phyloP scores from a whole-genome alignment of 208 protist species.

The Trypanosoma platydactyli region DNA sequence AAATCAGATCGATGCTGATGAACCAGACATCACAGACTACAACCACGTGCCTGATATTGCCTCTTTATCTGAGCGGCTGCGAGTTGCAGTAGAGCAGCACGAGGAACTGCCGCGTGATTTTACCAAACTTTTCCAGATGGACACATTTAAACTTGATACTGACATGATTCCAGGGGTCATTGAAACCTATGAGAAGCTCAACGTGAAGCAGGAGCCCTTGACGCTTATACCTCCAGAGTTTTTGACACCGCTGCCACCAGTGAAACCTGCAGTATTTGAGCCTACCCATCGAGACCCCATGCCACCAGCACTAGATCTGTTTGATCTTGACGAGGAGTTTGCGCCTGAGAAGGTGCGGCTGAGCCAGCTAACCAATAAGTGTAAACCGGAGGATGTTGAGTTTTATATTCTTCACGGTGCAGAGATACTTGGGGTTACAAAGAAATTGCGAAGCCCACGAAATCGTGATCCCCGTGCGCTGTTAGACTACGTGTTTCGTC shows the following conservation, averaged over 20 bases:
- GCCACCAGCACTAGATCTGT: conserved; percentile 94
- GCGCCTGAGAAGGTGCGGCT: conserved; percentile 94
- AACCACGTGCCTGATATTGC: conserved; percentile 94
- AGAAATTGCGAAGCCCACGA: conserved; percentile 86
- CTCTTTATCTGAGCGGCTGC: conserved; percentile 89
- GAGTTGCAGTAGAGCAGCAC: conserved; percentile 95
- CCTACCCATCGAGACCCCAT: conserved; percentile 92
- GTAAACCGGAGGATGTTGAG: conserved; percentile 91
- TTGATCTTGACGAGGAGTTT: conserved; percentile 97
- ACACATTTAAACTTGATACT: conserved; percentile 94
- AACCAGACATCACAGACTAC: conserved; percentile 95
- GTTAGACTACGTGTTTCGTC: conserved; percentile 92
- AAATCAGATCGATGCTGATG: conserved; percentile 94
- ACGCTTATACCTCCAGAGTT: conserved; percentile 96
- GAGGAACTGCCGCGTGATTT: conserved; percentile 95
- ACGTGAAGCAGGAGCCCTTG: conserved; percentile 94
- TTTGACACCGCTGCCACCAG: conserved; percentile 92
- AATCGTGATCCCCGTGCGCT: conserved; percentile 89
- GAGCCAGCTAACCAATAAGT: conserved; percentile 96
- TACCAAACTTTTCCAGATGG: conserved; percentile 92
- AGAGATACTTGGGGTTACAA: conserved; percentile 94
- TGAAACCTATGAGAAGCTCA: conserved; percentile 88
- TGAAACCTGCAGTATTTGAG: conserved; percentile 93
- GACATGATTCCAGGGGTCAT: conserved; percentile 93
- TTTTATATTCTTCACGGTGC: conserved; percentile 94